phyloP scores from a whole-genome alignment of 1,284 basidiomycete species.

The Ganoderma boninense region DNA sequence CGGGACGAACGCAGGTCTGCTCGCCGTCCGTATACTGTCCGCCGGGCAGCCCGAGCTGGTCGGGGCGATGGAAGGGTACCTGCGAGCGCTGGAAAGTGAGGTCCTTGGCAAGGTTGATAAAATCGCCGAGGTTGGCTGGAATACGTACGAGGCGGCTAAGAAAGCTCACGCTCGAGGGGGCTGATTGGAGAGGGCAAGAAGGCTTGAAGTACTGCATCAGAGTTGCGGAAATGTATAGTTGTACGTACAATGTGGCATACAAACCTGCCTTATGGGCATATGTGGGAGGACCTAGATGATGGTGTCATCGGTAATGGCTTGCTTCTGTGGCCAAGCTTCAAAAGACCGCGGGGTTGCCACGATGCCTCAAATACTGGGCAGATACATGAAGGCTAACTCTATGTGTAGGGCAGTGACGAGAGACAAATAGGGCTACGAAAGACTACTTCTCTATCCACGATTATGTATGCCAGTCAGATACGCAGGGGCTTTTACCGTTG shows the following conservation, averaged over 20 bases:
- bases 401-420: no score
- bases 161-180: slow-evolving; percentile 1
- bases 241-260: neutral
- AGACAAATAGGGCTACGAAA: no score
- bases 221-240: neutral
- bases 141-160: slow-evolving; percentile 63
- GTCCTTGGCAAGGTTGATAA: slow-evolving; percentile 87
- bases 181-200: neutral
- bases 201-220: neutral
- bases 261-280: neutral
- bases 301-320: no score
- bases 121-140: slow-evolving; percentile 87
- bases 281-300: neutral
- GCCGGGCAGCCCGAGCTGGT: slow-evolving; percentile 76
- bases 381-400: no score
- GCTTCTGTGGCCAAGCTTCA: no score
- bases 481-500: no score
- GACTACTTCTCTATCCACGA: no score
- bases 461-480: no score
- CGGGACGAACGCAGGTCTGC: slow-evolving; percentile 91
- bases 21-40: slow-evolving; percentile 91
- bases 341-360: no score
- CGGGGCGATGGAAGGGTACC: slow-evolving; percentile 79
- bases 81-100: slow-evolving; percentile 80
- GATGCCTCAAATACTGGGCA: no score